These are phyloP conservation scores for Apophysomyces ossiformis DNA, from an alignment of 371 early-diverging fungal species.

Conservation along the genomic window DNA sequence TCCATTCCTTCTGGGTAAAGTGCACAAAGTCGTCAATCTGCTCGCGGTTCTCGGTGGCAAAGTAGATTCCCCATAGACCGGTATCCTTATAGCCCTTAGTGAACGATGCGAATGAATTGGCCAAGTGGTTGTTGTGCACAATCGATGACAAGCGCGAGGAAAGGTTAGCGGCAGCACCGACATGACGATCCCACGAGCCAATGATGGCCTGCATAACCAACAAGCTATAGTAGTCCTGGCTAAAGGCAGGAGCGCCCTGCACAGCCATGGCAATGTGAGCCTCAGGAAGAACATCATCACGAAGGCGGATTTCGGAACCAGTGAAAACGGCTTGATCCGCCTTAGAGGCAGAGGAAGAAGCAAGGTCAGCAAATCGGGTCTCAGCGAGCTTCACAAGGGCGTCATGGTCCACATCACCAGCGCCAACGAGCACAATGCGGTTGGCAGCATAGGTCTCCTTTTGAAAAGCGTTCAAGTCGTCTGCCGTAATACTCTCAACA, in stretches of 20 bases:
- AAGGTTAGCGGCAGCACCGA: slow-evolving; percentile 84
- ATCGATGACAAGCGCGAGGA: slow-evolving; percentile 85
- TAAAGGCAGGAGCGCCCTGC: slow-evolving; percentile 90
- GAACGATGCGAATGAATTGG: slow-evolving; percentile 96
- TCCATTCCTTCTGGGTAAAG: slow-evolving; percentile 90
- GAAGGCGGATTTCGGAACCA: slow-evolving; percentile 91
- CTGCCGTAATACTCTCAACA: slow-evolving; percentile 79
- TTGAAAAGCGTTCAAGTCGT: slow-evolving; percentile 84
- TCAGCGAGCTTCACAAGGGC: slow-evolving; percentile 89
- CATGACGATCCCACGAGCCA: slow-evolving; percentile 92
- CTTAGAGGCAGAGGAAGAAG: slow-evolving; percentile 44
- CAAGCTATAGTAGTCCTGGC: slow-evolving; percentile 92
- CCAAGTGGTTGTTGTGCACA: slow-evolving; percentile 79
- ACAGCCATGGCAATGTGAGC: slow-evolving; percentile 97
- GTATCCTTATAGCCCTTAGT: slow-evolving; percentile 96
- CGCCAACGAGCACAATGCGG: slow-evolving; percentile 91
- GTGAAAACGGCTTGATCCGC: slow-evolving; percentile 69
- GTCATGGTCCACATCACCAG: slow-evolving; percentile 93
- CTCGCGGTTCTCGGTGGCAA: slow-evolving; percentile 78
- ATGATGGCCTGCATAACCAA: slow-evolving; percentile 90
- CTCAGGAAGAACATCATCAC: slow-evolving; percentile 88
- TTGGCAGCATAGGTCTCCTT: slow-evolving; percentile 87
- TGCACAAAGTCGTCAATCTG: slow-evolving; percentile 87
- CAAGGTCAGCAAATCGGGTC: slow-evolving; percentile 80
- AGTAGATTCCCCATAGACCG: slow-evolving; percentile 94